Conservation (phyloP, 257 asterid genomes). For the Fraxinus excelsior region DNA sequence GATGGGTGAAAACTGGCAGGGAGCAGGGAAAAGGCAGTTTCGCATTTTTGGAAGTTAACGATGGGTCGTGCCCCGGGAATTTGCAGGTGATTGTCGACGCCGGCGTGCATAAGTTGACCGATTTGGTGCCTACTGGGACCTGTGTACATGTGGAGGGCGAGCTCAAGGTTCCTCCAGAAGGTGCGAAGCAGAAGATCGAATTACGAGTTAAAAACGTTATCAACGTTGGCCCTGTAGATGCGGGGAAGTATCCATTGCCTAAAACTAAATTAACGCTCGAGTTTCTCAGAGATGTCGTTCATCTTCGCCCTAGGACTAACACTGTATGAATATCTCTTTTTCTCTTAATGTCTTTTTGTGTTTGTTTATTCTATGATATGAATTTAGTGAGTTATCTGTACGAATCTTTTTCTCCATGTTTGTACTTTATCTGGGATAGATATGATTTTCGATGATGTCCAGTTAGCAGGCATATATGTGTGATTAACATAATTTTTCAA, state of each 20-base stretch:
- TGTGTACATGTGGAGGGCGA: slow-evolving; percentile 73
- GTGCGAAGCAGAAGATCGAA: slow-evolving; percentile 75
- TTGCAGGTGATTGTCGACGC: slow-evolving; percentile 79
- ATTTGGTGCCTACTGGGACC: slow-evolving; percentile 81
- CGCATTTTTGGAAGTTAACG: slow-evolving; percentile 84
- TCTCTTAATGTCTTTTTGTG: neutral
- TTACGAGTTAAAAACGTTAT: slow-evolving; percentile 66
- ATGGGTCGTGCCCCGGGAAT: slow-evolving; percentile 79
- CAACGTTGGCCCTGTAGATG: slow-evolving; percentile 79
- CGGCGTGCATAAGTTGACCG: slow-evolving; percentile 56
- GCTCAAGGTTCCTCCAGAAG: slow-evolving; percentile 77
- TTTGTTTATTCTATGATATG: neutral
- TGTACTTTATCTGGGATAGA: too few relatives aligned
- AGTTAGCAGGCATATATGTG: too few relatives aligned
- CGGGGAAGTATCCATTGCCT: slow-evolving; percentile 84
- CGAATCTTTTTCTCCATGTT: neutral
- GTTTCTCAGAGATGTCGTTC: slow-evolving; percentile 72
- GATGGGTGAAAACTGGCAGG: slow-evolving; percentile 94
- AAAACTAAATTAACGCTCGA: slow-evolving; percentile 78
- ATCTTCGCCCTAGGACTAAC: slow-evolving; percentile 88
- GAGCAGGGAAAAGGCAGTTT: slow-evolving; percentile 81
- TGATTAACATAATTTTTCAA: too few relatives aligned
- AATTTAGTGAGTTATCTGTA: neutral
- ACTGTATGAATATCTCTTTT: slow-evolving; percentile 43
- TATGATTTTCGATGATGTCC: neutral